These are phyloP conservation scores for Dendrocalamus latiflorus DNA, from an alignment of 202 grass and related monocot species.

Conservation along the genomic window DNA sequence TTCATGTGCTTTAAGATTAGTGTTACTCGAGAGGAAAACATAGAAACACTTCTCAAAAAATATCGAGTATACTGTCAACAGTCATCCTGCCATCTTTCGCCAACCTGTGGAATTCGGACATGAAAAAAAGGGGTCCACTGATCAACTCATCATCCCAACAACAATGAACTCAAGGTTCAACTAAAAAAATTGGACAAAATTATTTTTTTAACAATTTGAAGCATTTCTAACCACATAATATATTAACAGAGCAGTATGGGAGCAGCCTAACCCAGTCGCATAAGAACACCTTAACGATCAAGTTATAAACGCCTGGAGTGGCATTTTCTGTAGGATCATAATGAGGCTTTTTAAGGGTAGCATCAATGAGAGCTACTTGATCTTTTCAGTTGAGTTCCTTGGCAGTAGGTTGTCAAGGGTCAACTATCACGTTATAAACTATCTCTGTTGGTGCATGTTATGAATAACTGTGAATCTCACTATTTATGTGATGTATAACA, in stretches of 20 bases:
- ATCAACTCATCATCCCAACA: background rate
- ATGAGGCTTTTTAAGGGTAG: background rate
- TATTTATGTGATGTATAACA: background rate
- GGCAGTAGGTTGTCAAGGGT: background rate
- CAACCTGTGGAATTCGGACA: conserved; percentile 33
- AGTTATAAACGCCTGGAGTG: background rate
- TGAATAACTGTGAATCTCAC: background rate
- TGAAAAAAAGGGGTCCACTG: background rate
- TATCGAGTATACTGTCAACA: background rate
- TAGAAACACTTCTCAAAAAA: background rate
- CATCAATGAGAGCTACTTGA: background rate
- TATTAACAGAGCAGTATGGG: background rate
- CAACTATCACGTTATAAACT: background rate
- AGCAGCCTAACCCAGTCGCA: background rate
- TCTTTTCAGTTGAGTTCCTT: background rate
- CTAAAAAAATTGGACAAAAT: background rate
- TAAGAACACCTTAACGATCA: background rate
- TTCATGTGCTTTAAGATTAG: no score
- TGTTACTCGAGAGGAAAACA: no score
- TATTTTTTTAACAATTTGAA: background rate
- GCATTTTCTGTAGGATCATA: background rate
- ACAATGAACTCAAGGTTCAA: background rate
- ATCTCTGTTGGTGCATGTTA: background rate
- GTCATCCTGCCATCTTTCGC: conserved; percentile 25
- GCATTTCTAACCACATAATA: background rate